phyloP scores from a whole-genome alignment of 192 early-diverging fungal genomes.

The Umbelopsis isabellina region DNA sequence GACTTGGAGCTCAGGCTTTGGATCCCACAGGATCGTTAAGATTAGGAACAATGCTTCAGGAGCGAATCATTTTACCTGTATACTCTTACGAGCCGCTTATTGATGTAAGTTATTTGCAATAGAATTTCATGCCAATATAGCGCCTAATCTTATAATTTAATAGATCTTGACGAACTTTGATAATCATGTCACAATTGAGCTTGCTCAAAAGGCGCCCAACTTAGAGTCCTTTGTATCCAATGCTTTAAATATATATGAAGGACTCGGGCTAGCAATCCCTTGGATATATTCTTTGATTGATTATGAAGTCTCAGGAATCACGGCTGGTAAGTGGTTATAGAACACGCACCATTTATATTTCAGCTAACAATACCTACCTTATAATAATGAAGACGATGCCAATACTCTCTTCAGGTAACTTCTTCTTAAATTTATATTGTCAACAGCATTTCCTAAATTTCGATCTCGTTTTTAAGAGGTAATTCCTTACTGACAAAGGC shows the following conservation, averaged over 20 bases:
- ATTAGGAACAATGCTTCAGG: constrained; percentile 44
- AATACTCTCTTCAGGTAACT: constrained; percentile 54
- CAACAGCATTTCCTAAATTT: neutral
- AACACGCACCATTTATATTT: neutral
- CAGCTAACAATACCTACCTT: too few species aligned
- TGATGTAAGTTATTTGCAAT: constrained; percentile 32
- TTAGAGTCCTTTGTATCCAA: constrained; percentile 45
- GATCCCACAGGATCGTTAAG: constrained; percentile 43
- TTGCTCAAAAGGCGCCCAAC: constrained; percentile 40
- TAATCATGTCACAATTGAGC: constrained; percentile 45
- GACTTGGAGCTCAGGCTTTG: constrained; percentile 26
- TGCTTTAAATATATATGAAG: constrained; percentile 48
- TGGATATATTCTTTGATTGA: constrained; percentile 53
- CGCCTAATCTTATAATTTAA: neutral
- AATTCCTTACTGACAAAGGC: constrained; percentile 69
- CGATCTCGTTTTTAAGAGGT: constrained; percentile 43
- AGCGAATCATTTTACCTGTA: constrained; percentile 43
- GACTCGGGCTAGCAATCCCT: constrained; percentile 33
- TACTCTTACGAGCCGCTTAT: constrained; percentile 40
- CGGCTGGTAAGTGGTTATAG: constrained; percentile 32
- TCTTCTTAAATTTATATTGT: neutral
- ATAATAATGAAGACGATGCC: constrained; percentile 36
- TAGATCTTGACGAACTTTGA: constrained; percentile 47
- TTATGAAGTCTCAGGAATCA: constrained; percentile 47
- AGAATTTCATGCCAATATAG: neutral